A percentile compares a stretch with the other conserved stretches of the same genome.
Evolutionary conservation across 495 filamentous ascomycete genomes (phyloP).

Genomic region (Astrocystis sublimbata): DNA sequence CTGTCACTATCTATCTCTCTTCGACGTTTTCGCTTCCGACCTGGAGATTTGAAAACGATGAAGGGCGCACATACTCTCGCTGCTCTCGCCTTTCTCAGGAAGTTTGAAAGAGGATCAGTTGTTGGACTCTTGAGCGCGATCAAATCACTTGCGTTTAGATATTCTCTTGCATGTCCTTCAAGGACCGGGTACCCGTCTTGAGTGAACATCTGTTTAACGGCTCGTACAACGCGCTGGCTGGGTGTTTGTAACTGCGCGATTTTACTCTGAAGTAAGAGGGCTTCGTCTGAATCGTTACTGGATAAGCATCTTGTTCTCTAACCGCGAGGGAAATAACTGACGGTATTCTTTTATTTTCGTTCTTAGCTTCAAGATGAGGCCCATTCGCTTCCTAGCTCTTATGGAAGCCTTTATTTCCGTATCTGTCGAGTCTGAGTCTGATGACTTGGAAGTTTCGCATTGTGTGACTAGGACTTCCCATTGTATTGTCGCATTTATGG

Average conservation of each 20-base stretch:
- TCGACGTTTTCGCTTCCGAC: too few species aligned
- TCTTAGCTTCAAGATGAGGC: constrained; percentile 5
- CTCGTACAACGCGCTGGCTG: constrained; percentile 1
- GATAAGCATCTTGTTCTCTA: background rate
- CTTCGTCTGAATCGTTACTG: constrained; percentile 16
- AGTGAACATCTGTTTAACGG: constrained; percentile 9
- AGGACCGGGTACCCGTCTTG: constrained; percentile 10
- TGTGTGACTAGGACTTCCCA: constrained; percentile 19
- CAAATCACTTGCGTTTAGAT: constrained; percentile 15
- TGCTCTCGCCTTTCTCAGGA: background rate
- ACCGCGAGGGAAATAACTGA: background rate
- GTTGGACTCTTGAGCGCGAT: constrained; percentile 5
- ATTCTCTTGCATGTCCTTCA: constrained; percentile 10
- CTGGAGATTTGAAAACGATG: too few species aligned
- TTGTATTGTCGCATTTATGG: background rate
- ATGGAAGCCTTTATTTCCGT: background rate
- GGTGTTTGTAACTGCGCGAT: constrained; percentile 15
- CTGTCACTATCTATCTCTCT: background rate
- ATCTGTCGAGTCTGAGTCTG: too few species aligned
- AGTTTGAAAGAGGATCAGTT: background rate
- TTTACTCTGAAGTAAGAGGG: constrained; percentile 19
- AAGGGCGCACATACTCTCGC: background rate
- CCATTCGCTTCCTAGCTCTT: background rate
- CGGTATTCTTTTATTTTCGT: constrained; percentile 22
- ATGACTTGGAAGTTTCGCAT: too few species aligned